Base-by-base conservation (phyloP, 108 stramenopile species). In the Mediolabrus comicus region DNA sequence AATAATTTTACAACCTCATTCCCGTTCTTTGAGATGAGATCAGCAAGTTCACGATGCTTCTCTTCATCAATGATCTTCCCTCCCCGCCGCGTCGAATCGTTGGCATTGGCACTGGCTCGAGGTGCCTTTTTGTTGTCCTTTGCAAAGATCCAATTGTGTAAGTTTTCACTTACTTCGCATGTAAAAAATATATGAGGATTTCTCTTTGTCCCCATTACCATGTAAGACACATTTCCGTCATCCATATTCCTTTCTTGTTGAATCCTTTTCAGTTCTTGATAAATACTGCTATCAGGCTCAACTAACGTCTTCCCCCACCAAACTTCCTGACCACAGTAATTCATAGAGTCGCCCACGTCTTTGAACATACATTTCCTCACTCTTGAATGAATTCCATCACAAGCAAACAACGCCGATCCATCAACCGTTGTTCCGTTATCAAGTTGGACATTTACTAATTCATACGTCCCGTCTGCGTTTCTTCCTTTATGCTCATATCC, bases 221-320 rank as follows among this genome's bases (percentile, higher is more conserved):
- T 11, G 9, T 19, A 13, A 11, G 53, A 55, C 10, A 41, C 39
- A 14, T 41, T 41, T 14, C 39, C 39, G 11, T 30, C 13, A 31
- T 43, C 26, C 16, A 17, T 7, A 6, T 68, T 56, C 11, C 13
- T 13, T 19, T 68, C 67, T 14, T 14, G 26, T 31, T 27, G 28
- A 27, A 16, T 3, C 55, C 14, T n/a, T 22, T 28, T 27, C 55
- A 56, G 55, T 31, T 56, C 55, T 2, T 29, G 4, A 31, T 27
- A 4, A 14, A 71, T 12, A 4, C 16, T 53, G 64, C 34, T 62
- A 7, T 53, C 70, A 9, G 24, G 22, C n/a, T 62, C 25, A 14
- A 66, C 24, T 4, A 66, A 16, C 16, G 61, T 63, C 41, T 75
- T 69, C 3, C 58, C 74, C 69, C 75, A 77, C 60, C 69, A 71